A percentile compares a stretch with the other conserved stretches of the same genome.
Evolutionary conservation across 192 early-diverging fungal species (phyloP).

Genomic region (Jimgerdemannia flammicorona): DNA sequence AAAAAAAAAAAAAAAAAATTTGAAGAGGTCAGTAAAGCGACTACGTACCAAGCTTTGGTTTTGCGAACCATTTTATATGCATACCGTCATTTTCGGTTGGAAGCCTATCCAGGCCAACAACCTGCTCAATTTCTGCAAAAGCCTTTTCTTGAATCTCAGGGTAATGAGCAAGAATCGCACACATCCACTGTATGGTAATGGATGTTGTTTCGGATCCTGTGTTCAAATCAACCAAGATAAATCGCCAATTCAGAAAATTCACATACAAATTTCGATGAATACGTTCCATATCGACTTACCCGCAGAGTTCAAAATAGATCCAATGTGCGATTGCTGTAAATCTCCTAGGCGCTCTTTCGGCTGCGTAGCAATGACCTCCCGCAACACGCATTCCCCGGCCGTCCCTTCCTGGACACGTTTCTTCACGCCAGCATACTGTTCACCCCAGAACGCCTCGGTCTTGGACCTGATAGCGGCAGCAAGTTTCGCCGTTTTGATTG

Average conservation of each 20-base stretch:
- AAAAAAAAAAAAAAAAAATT: too few relatives aligned
- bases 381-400: not conserved
- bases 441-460: slow-evolving; percentile 22
- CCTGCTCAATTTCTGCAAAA: slow-evolving; percentile 21
- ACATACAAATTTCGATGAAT: not conserved
- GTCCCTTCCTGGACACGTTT: not conserved
- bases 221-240: not conserved
- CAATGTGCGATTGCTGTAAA: not conserved
- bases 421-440: not conserved
- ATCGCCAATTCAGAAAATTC: not conserved
- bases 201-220: slow-evolving; percentile 32
- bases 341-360: not conserved
- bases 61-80: too few relatives aligned
- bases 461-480: slow-evolving; percentile 3
- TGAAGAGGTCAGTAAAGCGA: too few relatives aligned
- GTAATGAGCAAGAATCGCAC: slow-evolving; percentile 25
- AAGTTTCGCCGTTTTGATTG: not conserved
- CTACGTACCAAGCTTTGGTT: too few relatives aligned
- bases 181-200: slow-evolving; percentile 26
- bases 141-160: slow-evolving; percentile 26
- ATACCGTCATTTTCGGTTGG: slow-evolving; percentile 27
- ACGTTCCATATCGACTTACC: not conserved
- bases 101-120: slow-evolving; percentile 19
- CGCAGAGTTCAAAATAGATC: not conserved
- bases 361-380: not conserved